Evolutionary conservation across 2,329 filamentous ascomycete species (phyloP).

Genomic region (Cryphonectria naterciae): DNA sequence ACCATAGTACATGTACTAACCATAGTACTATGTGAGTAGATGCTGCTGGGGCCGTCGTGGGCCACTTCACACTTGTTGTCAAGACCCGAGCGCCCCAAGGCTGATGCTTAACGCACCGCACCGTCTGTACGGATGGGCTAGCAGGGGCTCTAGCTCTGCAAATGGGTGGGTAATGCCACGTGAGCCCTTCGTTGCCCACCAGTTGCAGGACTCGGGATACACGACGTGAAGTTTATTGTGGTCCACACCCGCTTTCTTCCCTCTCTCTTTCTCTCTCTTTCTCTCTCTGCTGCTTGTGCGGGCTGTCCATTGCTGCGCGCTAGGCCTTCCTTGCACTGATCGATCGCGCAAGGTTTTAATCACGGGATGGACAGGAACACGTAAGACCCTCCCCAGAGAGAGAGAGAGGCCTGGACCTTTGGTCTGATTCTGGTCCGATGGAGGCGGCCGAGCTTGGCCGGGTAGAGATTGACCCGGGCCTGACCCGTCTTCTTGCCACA

Average conservation of each 20-base stretch:
- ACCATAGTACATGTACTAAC: not conserved
- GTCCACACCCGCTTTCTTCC: not conserved
- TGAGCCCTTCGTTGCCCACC: constrained; percentile 21
- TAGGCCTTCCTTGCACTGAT: not conserved
- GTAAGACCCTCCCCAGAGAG: not conserved
- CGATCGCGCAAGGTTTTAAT: not conserved
- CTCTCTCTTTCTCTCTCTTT: not conserved
- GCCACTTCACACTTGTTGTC: not conserved
- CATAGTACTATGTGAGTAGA: not conserved
- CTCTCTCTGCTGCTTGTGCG: not conserved
- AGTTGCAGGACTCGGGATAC: constrained; percentile 28
- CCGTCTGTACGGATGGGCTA: constrained; percentile 10
- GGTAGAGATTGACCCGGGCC: constrained; percentile 3
- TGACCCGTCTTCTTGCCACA: not conserved
- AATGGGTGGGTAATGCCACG: constrained; percentile 30
- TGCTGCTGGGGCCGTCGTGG: not conserved
- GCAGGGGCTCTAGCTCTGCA: constrained; percentile 26
- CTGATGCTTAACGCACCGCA: constrained; percentile 1
- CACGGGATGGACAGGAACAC: not conserved
- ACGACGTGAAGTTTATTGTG: constrained; percentile 23
- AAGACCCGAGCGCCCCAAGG: not conserved
- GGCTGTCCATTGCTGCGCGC: not conserved
- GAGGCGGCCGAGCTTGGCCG: not conserved
- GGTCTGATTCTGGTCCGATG: constrained; percentile 1
- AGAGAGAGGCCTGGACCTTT: not conserved